Evolutionary conservation across 2,329 filamentous ascomycete genomes (phyloP).

Genomic region (Parasarocladium wereldwijsianum): DNA sequence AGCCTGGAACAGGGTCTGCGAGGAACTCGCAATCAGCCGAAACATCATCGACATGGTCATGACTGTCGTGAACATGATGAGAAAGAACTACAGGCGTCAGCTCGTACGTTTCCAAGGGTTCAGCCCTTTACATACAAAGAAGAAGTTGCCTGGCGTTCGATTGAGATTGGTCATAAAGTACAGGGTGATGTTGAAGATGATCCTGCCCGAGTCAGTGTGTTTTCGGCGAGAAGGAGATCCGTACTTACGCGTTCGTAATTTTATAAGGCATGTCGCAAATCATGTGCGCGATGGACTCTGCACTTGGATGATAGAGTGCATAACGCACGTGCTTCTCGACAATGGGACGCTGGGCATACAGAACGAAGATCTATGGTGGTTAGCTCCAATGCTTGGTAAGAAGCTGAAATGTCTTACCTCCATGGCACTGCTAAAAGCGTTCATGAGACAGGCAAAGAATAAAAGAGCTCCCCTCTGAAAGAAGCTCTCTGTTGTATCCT

Average conservation of each 20-base stretch:
- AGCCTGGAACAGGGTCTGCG: slow-evolving; percentile 52
- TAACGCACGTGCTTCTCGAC: slow-evolving; percentile 83
- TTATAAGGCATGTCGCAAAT: slow-evolving; percentile 77
- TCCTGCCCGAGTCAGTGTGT: slow-evolving; percentile 2
- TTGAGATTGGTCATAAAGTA: slow-evolving; percentile 6
- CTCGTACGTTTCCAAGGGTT: too few relatives aligned
- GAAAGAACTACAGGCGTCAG: too few relatives aligned
- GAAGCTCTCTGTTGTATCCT: slow-evolving; percentile 53
- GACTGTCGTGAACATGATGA: slow-evolving; percentile 61
- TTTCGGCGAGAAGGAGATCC: not conserved
- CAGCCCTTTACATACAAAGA: too few relatives aligned
- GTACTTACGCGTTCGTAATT: slow-evolving; percentile 7
- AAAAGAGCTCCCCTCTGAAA: slow-evolving; percentile 65
- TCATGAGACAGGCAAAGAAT: slow-evolving; percentile 80
- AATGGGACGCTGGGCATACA: slow-evolving; percentile 81
- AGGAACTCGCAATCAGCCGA: slow-evolving; percentile 63
- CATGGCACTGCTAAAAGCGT: slow-evolving; percentile 66
- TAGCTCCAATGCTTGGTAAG: too few relatives aligned
- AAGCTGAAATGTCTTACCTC: slow-evolving; percentile 37
- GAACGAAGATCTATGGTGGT: slow-evolving; percentile 49
- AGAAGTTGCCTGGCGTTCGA: slow-evolving; percentile 4
- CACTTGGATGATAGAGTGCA: slow-evolving; percentile 77
- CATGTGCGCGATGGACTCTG: slow-evolving; percentile 81
- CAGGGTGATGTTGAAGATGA: slow-evolving; percentile 4
- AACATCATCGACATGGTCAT: slow-evolving; percentile 79